Percentiles rank a stretch among this genome's conserved stretches.
phyloP scores from a whole-genome alignment of 2,329 filamentous ascomycete species.

The Neocucurbitaria cava region DNA sequence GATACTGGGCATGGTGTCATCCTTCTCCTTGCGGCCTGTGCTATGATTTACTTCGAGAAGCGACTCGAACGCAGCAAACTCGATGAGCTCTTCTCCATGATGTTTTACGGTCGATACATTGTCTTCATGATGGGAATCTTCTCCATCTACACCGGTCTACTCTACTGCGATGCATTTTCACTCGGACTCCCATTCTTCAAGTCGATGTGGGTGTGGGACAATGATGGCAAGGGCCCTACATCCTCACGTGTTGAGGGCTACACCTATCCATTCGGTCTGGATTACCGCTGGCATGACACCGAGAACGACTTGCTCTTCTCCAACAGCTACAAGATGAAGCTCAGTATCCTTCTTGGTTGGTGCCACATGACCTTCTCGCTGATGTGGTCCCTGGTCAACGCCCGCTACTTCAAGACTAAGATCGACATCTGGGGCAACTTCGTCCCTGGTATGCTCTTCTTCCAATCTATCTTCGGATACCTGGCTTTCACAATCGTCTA shows the following conservation, averaged over 20 bases:
- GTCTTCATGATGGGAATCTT: conserved; percentile 98
- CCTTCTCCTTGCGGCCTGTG: conserved; percentile 81
- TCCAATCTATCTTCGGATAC: conserved; percentile 98
- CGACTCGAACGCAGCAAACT: conserved; percentile 83
- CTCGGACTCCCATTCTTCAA: conserved; percentile 87
- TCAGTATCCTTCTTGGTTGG: conserved; percentile 97
- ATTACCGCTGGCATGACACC: conserved; percentile 95
- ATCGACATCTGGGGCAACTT: conserved; percentile 99
- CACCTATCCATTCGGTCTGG: conserved; percentile 93
- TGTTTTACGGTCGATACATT: conserved; percentile 98
- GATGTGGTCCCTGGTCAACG: conserved; percentile 90
- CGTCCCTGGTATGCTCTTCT: conserved; percentile 98
- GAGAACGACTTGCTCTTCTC: conserved; percentile 95
- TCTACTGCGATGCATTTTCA: conserved; percentile 98
- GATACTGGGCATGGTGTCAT: conserved; percentile 93
- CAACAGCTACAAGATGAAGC: conserved; percentile 99
- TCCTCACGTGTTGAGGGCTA: conserved; percentile 73
- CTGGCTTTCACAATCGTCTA: conserved; percentile 92
- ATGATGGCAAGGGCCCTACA: conserved; percentile 67
- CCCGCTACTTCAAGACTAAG: conserved; percentile 89
- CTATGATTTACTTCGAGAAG: conserved; percentile 98
- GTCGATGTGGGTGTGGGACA: conserved; percentile 90
- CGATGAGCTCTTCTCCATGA: conserved; percentile 97
- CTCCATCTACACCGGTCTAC: conserved; percentile 94
- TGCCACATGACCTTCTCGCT: conserved; percentile 98